Evolutionary conservation across 352 stramenopile genomes (phyloP).

Genomic region (Thraustotheca clavata): DNA sequence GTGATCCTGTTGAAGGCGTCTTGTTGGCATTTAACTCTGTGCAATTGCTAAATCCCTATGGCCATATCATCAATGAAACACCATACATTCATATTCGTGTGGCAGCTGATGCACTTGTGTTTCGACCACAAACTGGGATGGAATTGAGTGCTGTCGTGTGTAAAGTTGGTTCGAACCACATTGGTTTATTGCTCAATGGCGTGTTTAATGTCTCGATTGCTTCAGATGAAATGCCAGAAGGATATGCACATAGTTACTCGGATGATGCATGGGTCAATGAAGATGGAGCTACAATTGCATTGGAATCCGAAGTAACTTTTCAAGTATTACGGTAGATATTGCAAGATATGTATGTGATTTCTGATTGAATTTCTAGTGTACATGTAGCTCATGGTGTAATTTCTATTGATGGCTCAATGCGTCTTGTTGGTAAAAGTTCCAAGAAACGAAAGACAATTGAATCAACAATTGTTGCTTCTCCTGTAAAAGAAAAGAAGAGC

Average conservation of each 20-base stretch:
- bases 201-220: constrained; percentile 79
- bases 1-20: constrained; percentile 57
- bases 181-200: constrained; percentile 72
- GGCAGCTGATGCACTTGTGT: constrained; percentile 56
- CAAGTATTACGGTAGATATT: constrained; percentile 42
- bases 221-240: constrained; percentile 58
- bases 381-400: constrained; percentile 71
- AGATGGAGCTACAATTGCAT: constrained; percentile 44
- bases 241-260: constrained; percentile 72
- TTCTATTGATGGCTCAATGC: constrained; percentile 72
- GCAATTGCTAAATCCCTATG: constrained; percentile 40
- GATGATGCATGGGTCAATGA: constrained; percentile 60
- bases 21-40: constrained; percentile 67
- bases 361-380: constrained; percentile 28
- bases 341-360: neutral
- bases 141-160: constrained; percentile 51
- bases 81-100: constrained; percentile 79
- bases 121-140: constrained; percentile 61
- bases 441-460: constrained; percentile 5
- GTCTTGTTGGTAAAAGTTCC: constrained; percentile 18
- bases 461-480: constrained; percentile 17
- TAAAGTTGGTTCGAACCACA: constrained; percentile 82
- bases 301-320: constrained; percentile 57
- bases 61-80: constrained; percentile 77
- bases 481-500: constrained; percentile 11